Evolutionary conservation across 2,329 filamentous ascomycete species (phyloP), one percentile per base, ranked within the genome.

Genomic region (Claviceps paspali): DNA sequence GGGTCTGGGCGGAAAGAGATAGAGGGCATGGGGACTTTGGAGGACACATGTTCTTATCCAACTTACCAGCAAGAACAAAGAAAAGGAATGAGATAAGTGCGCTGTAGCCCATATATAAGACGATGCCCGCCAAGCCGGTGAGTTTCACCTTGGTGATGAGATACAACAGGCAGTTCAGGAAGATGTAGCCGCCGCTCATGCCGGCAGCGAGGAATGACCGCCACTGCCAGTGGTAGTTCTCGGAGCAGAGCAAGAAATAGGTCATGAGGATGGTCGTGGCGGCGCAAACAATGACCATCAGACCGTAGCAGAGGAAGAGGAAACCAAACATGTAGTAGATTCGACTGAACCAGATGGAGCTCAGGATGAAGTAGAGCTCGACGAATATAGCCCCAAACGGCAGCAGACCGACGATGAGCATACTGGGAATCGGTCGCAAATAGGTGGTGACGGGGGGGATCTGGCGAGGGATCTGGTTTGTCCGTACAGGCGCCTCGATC

Each of bases 321-420:
- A 98, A 98, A 17, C 91, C 91, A 52, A 98, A 98, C 91, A 98
- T 98, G 71, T 98, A 98, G 69, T 98, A 98, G 47, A 98, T 91
- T 61, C 91, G 85, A 65, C 80, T 88, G 61, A 92, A 94, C 91
- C 91, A 98, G 55, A 98, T 88, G 19, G 84, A 93, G 62, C 80
- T 93, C 84, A 98, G 93, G 65, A 98, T 95, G 62, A 96, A 96
- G 70, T 94, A 96, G 2, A 98, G 76, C 63, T 98, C 91, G 33
- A 96, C 87, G 47, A 96, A 95, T 54, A 98, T 96, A 43, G 91
- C 88, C 33, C 83, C 86, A 51, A 98, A 98, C 0, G 91, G 91
- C 19, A 96, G 69, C 35, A 96, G 78, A 36, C 91, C 91, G 18
- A 92, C 88, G 17, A 96, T 71, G 12, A 95, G 70, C 73, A 94